Evolutionary conservation across 164 flowering plant species (phyloP), one percentile per base, ranked within the genome.

Genomic region (Paratinospora sagittata): DNA sequence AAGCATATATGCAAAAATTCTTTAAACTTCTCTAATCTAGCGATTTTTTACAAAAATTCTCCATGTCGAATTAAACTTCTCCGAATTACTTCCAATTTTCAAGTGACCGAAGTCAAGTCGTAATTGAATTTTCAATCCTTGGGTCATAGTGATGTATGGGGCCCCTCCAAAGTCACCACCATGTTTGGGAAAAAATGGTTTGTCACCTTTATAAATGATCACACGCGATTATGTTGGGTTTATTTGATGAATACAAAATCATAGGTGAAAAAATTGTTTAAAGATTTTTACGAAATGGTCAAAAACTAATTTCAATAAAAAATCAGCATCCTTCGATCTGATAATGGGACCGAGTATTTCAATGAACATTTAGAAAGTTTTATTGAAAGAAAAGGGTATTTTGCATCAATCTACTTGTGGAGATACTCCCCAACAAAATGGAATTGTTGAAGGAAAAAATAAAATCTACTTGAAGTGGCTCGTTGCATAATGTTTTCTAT

Each of bases 401-500:
- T 23, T 47, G 3, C 65, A 69, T 34, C 41, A 30, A 58, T 30
- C 47, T 58, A 19, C 19, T 33, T 69, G 63, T 36, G 30, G 34
- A 2, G 30, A 58, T n/a, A 60, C 73, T 14, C 73, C 73, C 5
- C 33, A 58, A 70, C 57, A 62, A 26, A 70, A 62, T 41, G 73
- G 58, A 3, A 37, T 70, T 1, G 67, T 58, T 30, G 73, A 60
- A 27, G 41, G 66, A 10, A 70, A 70, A 70, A 70, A 70, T 70
- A 19, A 27, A 30, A 69, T 8, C 34, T 69, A 0, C n/a, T 57
- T 33, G 65, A 69, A 34, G 34, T 34, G 3, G 27, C 72, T 21
- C 21, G 47, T 10, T 14, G 65, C 3, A 14, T 69, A 2, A 57
- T 69, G 30, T 69, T 69, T 58, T 19, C 21, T 17, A 57, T 34